Conservation (phyloP, 257 asterid species). For the Ilex asprella region DNA sequence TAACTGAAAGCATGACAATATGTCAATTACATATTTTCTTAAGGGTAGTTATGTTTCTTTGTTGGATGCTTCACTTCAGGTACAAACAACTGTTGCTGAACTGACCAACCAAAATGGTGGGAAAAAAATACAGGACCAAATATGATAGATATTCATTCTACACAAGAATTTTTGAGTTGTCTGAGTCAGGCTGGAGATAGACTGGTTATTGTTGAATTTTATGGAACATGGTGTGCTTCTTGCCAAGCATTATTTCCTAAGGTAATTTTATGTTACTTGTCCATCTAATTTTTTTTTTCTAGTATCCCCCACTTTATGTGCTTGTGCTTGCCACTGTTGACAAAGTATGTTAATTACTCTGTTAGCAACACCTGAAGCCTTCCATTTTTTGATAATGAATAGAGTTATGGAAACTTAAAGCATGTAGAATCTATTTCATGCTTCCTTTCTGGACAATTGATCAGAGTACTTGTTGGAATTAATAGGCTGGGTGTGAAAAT, state of each 20-base stretch:
- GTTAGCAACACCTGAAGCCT: neutral
- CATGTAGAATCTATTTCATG: no score
- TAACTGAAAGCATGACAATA: no score
- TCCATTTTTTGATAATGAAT: no score
- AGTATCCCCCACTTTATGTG: neutral
- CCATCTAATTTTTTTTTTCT: neutral
- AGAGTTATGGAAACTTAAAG: no score
- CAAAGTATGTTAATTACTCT: neutral
- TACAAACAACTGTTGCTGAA: slow-evolving; percentile 55
- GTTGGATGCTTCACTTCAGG: slow-evolving; percentile 24
- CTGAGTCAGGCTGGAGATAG: slow-evolving; percentile 78
- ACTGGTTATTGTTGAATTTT: slow-evolving; percentile 78
- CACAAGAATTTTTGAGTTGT: slow-evolving; percentile 63
- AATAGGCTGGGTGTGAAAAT: no score
- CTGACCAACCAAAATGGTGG: slow-evolving; percentile 87
- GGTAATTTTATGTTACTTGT: slow-evolving; percentile 29
- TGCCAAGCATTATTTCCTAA: slow-evolving; percentile 83
- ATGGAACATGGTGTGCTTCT: slow-evolving; percentile 97
- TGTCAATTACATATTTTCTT: slow-evolving; percentile 13
- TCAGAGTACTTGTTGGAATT: no score
- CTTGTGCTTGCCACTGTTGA: neutral
- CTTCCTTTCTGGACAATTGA: no score
- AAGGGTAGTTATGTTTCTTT: slow-evolving; percentile 11
- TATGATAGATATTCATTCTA: slow-evolving; percentile 85
- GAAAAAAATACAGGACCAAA: slow-evolving; percentile 80